Percentiles rank a stretch among this genome's conserved stretches.
phyloP scores from a whole-genome alignment of 805 yeast genomes.

The Suhomyces emberorum region DNA sequence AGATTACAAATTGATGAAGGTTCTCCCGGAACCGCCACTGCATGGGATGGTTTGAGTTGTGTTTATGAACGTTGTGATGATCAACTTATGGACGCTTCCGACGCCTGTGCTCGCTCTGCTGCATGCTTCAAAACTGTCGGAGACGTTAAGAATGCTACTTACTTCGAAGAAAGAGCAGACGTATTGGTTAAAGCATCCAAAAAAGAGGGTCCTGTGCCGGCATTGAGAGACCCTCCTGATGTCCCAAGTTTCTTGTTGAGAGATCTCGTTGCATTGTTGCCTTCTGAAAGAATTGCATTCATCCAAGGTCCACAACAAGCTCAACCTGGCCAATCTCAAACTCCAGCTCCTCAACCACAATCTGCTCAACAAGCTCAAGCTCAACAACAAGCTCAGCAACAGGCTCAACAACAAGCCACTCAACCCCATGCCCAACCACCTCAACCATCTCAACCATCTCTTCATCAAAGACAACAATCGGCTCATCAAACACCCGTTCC shows the following conservation, averaged over 20 bases:
- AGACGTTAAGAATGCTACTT: slow-evolving; percentile 38
- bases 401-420: slow-evolving; percentile 2
- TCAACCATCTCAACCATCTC: slow-evolving; percentile 6
- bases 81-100: slow-evolving; percentile 57
- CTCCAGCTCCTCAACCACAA: slow-evolving; percentile 3
- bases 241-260: slow-evolving; percentile 43
- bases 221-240: slow-evolving; percentile 44
- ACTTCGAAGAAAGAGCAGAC: slow-evolving; percentile 44
- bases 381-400: slow-evolving; percentile 1
- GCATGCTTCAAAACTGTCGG: slow-evolving; percentile 47
- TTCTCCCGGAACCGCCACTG: slow-evolving; percentile 48
- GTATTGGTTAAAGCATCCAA: slow-evolving; percentile 40
- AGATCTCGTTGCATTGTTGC: slow-evolving; percentile 42
- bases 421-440: slow-evolving; percentile 2
- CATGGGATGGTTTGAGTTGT: slow-evolving; percentile 64
- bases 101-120: slow-evolving; percentile 54
- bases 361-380: slow-evolving; percentile 4
- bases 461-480: slow-evolving; percentile 6
- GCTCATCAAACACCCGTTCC: slow-evolving; percentile 6
- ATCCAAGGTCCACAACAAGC: slow-evolving; percentile 24
- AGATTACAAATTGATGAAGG: slow-evolving; percentile 48
- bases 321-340: slow-evolving; percentile 3
- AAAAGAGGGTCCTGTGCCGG: slow-evolving; percentile 44
- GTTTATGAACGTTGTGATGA: slow-evolving; percentile 64
- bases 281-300: slow-evolving; percentile 38